These are phyloP conservation scores for Backusella westeae DNA, from an alignment of 192 early-diverging fungal species.

Conservation along the genomic window DNA sequence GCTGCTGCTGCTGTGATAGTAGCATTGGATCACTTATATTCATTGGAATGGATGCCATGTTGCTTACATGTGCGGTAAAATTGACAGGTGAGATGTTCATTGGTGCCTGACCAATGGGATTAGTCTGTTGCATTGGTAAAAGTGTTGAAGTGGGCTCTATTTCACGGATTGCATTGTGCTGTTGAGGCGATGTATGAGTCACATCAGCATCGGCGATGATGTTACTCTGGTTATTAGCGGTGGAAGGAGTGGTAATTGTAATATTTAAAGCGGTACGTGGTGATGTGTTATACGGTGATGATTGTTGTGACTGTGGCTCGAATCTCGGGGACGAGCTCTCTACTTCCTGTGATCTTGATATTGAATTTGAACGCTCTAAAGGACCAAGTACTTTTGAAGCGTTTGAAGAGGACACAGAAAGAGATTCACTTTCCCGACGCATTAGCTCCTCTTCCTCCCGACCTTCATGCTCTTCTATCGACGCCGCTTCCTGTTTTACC, in stretches of 20 bases:
- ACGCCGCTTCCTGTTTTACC: background rate
- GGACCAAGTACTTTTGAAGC: background rate
- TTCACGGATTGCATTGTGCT: background rate
- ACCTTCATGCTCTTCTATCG: background rate
- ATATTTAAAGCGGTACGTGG: background rate
- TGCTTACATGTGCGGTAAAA: background rate
- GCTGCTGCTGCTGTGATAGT: background rate
- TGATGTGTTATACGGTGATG: background rate
- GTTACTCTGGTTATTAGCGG: background rate
- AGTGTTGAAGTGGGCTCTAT: background rate
- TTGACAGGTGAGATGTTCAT: background rate
- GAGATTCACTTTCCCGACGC: background rate
- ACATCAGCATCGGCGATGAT: background rate
- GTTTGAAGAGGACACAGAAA: background rate
- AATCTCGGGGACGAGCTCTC: background rate
- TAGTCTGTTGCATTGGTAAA: background rate
- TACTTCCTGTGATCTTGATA: background rate
- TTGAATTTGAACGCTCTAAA: background rate
- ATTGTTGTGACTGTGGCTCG: conserved; percentile 3
- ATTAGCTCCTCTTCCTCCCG: background rate
- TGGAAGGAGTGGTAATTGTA: background rate
- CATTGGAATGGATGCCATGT: background rate
- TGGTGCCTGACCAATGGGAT: conserved; percentile 7
- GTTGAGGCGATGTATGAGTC: background rate
- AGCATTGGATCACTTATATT: background rate